Evolutionary conservation across 2,329 filamentous ascomycete species (phyloP).

Genomic region (Neoascochyta sp.): DNA sequence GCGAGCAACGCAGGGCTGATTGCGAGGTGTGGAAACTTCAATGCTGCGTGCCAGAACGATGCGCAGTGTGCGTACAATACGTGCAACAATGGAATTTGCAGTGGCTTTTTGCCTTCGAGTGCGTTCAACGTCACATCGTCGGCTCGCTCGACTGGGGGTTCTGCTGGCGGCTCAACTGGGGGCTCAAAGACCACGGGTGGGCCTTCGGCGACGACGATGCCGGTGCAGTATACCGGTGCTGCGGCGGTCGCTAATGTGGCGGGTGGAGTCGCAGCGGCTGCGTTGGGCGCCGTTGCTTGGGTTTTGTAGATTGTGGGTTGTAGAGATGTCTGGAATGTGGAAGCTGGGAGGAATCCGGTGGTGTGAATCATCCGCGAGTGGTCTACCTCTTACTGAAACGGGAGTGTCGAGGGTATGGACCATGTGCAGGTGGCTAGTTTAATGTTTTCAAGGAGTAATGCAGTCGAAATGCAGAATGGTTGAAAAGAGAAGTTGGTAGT

Average conservation of each 20-base stretch:
- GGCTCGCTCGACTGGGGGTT: too few species aligned
- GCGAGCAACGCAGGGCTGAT: slow-evolving; percentile 13
- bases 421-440: too few species aligned
- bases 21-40: slow-evolving; percentile 16
- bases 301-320: too few species aligned
- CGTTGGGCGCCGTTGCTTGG: slow-evolving; percentile 11
- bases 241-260: slow-evolving; percentile 8
- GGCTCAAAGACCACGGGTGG: slow-evolving; percentile 4
- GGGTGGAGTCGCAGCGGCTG: slow-evolving; percentile 9
- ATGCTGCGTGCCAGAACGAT: slow-evolving; percentile 11
- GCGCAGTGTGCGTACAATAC: slow-evolving; percentile 15
- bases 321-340: too few species aligned
- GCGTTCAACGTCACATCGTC: slow-evolving; percentile 5
- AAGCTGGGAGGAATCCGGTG: too few species aligned
- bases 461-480: too few species aligned
- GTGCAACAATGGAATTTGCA: slow-evolving; percentile 16
- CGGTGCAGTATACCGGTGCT: slow-evolving; percentile 16
- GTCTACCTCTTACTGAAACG: too few species aligned
- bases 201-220: slow-evolving; percentile 4
- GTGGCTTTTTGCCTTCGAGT: slow-evolving; percentile 8
- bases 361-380: too few species aligned
- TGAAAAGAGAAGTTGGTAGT: too few species aligned
- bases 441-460: too few species aligned
- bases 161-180: too few species aligned
- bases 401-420: too few species aligned